Base-by-base conservation (phyloP, 2,329 filamentous ascomycete species). In the Colletotrichum echinochloae region DNA sequence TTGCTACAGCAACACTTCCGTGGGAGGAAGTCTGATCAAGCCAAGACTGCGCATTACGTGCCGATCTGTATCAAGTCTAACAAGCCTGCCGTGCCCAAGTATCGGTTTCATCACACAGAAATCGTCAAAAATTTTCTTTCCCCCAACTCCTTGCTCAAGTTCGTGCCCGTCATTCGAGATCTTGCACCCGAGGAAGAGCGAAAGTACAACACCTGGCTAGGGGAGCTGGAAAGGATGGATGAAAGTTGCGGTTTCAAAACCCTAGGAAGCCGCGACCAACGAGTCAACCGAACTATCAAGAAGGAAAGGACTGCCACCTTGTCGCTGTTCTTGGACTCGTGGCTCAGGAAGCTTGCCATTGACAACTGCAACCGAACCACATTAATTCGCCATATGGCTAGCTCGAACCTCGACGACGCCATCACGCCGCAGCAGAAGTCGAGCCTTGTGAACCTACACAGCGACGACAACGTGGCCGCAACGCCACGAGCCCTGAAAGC, bases 41-140 rank as follows among this genome's bases (percentile, higher is more conserved):
- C 81, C 65, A 82, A 49, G 46, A 59, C 84, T 66, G 76, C 79
- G 62, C 79, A 81, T 30, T 82, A 83, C 70, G 73, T 76, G 3
- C 81, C 86, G 5, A 75, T 81, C n/a, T 80, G 83, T 73, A 83
- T 88, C 72, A 84, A 84, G 73, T 85, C 86, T 2, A 81, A 85
- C 65, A 83, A 82, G 72, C 81, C 85, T 26, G 81, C 83, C n/a
- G 87, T 89, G 11, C 88, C 88, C n/a, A 79, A 80, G 33, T 90
- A 90, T 74, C 81, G 85, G 37, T 89, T 89, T 73, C 88, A 90
- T 73, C 87, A 89, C 69, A 85, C 89, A 46, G 86, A 89, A 75
- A 88, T 90, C 61, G 83, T 81, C 75, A 88, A 87, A 75, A 90
- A 89, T 66, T 85, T 90, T 44, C 81, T 89, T 37, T 88, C 88